phyloP scores from a whole-genome alignment of 768 basidiomycete species.

The Mycena olivaceomarginata region DNA sequence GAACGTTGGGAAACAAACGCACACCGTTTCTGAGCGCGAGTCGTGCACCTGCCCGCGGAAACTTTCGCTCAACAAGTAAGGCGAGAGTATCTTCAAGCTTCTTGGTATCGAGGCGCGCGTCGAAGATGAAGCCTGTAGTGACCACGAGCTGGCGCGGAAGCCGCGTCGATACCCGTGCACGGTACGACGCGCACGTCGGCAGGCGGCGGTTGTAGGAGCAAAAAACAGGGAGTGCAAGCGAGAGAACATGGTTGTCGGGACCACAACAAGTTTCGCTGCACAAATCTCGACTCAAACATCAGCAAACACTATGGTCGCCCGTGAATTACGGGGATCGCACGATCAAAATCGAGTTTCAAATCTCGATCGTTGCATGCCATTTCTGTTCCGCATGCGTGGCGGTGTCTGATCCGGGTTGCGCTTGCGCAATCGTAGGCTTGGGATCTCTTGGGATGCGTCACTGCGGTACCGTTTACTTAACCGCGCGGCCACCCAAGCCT shows the following conservation, averaged over 20 bases:
- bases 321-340: not conserved
- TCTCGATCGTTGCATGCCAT: not conserved
- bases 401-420: conserved; percentile 16
- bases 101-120: not conserved
- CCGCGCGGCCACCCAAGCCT: not conserved
- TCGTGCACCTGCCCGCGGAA: conserved; percentile 4
- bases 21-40: conserved; percentile 4
- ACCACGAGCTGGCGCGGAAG: not conserved
- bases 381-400: conserved; percentile 10
- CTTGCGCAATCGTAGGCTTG: not conserved
- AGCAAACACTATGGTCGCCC: not conserved
- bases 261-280: too few species aligned
- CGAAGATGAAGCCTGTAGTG: conserved; percentile 6
- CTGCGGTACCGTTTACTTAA: not conserved
- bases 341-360: not conserved
- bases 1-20: not conserved
- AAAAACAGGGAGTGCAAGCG: not conserved
- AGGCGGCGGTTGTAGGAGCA: not conserved
- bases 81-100: not conserved
- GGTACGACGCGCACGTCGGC: not conserved
- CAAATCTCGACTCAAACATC: too few species aligned
- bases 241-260: not conserved
- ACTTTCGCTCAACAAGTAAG: not conserved
- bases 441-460: too few species aligned
- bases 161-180: not conserved